These are phyloP conservation scores for Leishmania amazonensis DNA, from an alignment of 208 protist species.

Conservation along the genomic window DNA sequence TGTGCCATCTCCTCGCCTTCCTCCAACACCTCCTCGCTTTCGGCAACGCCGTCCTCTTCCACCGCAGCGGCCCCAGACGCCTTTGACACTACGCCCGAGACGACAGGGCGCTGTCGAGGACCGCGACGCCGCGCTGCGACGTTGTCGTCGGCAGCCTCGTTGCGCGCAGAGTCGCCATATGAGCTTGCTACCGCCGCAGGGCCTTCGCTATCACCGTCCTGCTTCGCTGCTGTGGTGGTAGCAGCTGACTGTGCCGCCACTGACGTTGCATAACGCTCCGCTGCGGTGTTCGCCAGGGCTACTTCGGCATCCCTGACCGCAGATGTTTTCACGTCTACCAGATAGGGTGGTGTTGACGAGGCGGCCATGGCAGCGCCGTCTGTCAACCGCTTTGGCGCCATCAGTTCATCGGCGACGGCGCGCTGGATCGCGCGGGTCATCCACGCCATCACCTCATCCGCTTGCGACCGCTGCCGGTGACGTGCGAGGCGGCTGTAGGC, in stretches of 20 bases:
- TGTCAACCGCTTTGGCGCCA: slow-evolving; percentile 23
- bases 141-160: background rate
- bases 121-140: slow-evolving; percentile 10
- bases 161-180: background rate
- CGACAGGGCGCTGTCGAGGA: slow-evolving; percentile 11
- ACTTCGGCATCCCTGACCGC: slow-evolving; percentile 11
- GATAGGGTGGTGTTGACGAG: background rate
- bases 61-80: background rate
- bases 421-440: slow-evolving; percentile 75
- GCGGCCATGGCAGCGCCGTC: slow-evolving; percentile 1
- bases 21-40: slow-evolving; percentile 31
- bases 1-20: slow-evolving; percentile 27
- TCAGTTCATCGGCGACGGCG: slow-evolving; percentile 80
- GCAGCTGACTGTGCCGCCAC: background rate
- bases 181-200: background rate
- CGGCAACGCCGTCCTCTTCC: slow-evolving; percentile 22
- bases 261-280: background rate
- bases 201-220: background rate
- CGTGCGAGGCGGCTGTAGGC: slow-evolving; percentile 44
- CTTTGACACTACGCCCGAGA: background rate
- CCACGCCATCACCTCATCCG: slow-evolving; percentile 80
- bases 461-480: slow-evolving; percentile 34
- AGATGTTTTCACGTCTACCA: slow-evolving; percentile 4
- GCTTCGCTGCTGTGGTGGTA: background rate
- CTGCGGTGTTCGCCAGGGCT: slow-evolving; percentile 14